Evolutionary conservation across 345 rosid species (phyloP).

Genomic region (Bruguiera gymnorhiza): DNA sequence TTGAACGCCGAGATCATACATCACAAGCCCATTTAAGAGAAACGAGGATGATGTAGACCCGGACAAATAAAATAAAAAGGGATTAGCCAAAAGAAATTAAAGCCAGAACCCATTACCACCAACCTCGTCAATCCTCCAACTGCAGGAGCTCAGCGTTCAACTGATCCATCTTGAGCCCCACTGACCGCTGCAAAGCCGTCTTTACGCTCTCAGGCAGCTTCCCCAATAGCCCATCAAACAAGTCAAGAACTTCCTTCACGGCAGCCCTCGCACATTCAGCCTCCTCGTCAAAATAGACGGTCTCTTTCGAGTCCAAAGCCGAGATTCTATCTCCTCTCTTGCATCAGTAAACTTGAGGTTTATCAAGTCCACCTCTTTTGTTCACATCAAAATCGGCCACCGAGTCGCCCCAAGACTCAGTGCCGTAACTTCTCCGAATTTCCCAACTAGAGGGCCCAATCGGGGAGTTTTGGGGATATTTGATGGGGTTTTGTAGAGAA

Average conservation of each 20-base stretch:
- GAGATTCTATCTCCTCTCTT: constrained; percentile 90
- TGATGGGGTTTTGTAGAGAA: constrained; percentile 10
- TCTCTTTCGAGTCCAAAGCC: constrained; percentile 97
- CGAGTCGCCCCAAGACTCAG: constrained; percentile 32
- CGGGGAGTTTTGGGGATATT: constrained; percentile 14
- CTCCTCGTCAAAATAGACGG: constrained; percentile 87
- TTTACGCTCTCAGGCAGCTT: constrained; percentile 59
- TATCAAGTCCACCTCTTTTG: constrained; percentile 68
- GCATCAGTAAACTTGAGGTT: constrained; percentile 95
- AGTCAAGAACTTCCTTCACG: constrained; percentile 60
- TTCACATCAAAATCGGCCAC: constrained; percentile 45
- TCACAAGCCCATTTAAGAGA: too few relatives aligned
- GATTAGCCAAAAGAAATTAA: neutral
- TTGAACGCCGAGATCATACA: too few relatives aligned
- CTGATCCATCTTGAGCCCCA: constrained; percentile 98
- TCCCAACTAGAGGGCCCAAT: neutral
- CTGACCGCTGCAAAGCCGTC: constrained; percentile 68
- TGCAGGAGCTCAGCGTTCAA: constrained; percentile 85
- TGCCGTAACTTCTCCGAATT: constrained; percentile 30
- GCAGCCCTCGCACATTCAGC: constrained; percentile 84
- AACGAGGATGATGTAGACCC: neutral
- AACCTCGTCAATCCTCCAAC: constrained; percentile 60
- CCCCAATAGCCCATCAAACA: constrained; percentile 55
- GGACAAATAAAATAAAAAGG: neutral
- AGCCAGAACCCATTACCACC: constrained; percentile 7